These are phyloP conservation scores for Apiotrichum gamsii DNA, from an alignment of 1,284 basidiomycete genomes.

Conservation along the genomic window DNA sequence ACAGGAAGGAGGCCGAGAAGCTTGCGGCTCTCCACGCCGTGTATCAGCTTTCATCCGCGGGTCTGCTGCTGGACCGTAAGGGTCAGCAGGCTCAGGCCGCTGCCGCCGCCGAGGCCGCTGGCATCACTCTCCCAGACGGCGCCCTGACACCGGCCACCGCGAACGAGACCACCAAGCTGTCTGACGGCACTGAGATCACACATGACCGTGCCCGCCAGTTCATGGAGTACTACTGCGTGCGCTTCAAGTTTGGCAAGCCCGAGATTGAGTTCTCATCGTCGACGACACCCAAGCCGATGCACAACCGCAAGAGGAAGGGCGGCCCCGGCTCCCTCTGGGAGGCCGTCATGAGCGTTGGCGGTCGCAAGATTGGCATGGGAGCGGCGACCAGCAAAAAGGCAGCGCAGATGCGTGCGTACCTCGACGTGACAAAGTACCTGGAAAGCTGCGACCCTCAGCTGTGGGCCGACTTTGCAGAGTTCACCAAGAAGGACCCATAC, in stretches of 20 bases:
- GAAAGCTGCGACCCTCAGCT: constrained; percentile 72
- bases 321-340: constrained; percentile 56
- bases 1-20: constrained; percentile 65
- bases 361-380: constrained; percentile 73
- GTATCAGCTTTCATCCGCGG: constrained; percentile 60
- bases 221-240: constrained; percentile 90
- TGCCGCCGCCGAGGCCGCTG: constrained; percentile 1
- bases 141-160: background rate
- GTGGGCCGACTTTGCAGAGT: constrained; percentile 63
- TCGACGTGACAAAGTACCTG: constrained; percentile 82
- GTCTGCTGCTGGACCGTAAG: constrained; percentile 44
- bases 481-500: constrained; percentile 32
- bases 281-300: constrained; percentile 11
- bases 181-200: constrained; percentile 61
- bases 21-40: constrained; percentile 67
- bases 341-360: constrained; percentile 73
- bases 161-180: constrained; percentile 48
- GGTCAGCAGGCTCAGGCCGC: constrained; percentile 8
- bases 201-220: constrained; percentile 78
- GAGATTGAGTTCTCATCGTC: constrained; percentile 58
- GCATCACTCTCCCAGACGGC: constrained; percentile 16
- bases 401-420: constrained; percentile 68
- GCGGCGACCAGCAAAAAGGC: constrained; percentile 65
- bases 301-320: constrained; percentile 8
- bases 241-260: constrained; percentile 73